Conservation (phyloP, 2,329 filamentous ascomycete species). For the Celoporthe dispersa region DNA sequence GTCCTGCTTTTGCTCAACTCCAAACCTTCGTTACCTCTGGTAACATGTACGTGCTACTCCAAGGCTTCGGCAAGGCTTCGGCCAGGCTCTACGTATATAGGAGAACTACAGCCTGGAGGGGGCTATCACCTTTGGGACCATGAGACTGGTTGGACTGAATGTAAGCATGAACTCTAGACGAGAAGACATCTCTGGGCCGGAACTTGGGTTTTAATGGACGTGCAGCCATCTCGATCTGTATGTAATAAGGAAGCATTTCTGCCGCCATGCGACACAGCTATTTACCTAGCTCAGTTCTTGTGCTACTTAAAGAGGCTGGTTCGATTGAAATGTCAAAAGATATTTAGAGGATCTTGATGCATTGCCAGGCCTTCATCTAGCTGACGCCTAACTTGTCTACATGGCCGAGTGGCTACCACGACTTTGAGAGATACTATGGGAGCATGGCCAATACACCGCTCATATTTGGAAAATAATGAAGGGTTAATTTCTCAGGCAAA, state of each 20-base stretch:
- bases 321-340: too few relatives aligned
- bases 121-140: background rate
- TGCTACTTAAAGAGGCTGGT: too few relatives aligned
- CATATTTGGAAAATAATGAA: too few relatives aligned
- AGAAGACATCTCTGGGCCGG: background rate
- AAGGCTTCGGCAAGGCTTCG: background rate
- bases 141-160: background rate
- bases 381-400: too few relatives aligned
- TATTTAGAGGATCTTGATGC: too few relatives aligned
- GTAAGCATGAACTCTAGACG: background rate
- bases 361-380: too few relatives aligned
- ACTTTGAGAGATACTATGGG: background rate
- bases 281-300: background rate
- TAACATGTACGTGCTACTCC: background rate
- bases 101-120: background rate
- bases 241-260: too few relatives aligned
- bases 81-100: background rate
- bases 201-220: background rate
- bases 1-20: too few relatives aligned
- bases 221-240: background rate
- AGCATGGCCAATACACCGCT: too few relatives aligned
- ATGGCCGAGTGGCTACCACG: too few relatives aligned
- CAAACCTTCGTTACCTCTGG: background rate
- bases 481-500: too few relatives aligned
- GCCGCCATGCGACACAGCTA: background rate